A percentile compares a stretch with the other conserved stretches of the same genome.
These are phyloP conservation scores for Dinochytrium kinnereticum DNA, from an alignment of 371 early-diverging fungal genomes.

Conservation along the genomic window DNA sequence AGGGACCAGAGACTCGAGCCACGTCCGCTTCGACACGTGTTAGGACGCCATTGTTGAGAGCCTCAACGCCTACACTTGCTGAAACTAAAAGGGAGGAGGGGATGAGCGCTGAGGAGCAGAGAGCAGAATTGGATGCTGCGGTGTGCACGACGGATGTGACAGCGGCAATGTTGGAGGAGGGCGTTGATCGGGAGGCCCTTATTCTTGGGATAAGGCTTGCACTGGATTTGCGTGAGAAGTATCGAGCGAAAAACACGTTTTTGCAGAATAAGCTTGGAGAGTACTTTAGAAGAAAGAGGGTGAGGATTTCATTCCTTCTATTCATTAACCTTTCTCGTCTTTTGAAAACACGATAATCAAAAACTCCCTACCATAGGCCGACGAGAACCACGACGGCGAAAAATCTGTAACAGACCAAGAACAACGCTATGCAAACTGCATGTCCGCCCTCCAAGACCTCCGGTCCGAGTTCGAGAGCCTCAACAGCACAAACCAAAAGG, in stretches of 20 bases:
- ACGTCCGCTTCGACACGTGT: slow-evolving; percentile 4
- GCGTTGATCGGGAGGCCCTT: slow-evolving; percentile 51
- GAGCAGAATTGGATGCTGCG: background rate
- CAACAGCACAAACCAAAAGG: slow-evolving; percentile 36
- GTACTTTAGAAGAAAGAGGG: slow-evolving; percentile 55
- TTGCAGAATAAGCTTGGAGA: slow-evolving; percentile 58
- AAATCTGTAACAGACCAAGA: slow-evolving; percentile 54
- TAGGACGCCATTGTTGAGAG: slow-evolving; percentile 30
- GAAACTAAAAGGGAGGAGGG: slow-evolving; percentile 9
- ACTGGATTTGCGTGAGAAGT: slow-evolving; percentile 50
- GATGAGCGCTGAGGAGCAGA: slow-evolving; percentile 4
- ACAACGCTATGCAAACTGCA: slow-evolving; percentile 49
- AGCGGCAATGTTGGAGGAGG: slow-evolving; percentile 26
- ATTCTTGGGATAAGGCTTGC: slow-evolving; percentile 39
- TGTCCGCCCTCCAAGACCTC: slow-evolving; percentile 44
- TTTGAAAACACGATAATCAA: too few relatives aligned
- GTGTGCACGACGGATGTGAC: background rate
- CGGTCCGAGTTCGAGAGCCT: slow-evolving; percentile 43
- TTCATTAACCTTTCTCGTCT: background rate
- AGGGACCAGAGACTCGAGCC: background rate
- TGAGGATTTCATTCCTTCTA: slow-evolving; percentile 18
- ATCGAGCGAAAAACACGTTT: slow-evolving; percentile 34
- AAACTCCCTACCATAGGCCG: too few relatives aligned
- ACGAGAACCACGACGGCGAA: slow-evolving; percentile 52
- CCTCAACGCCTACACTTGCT: slow-evolving; percentile 29